A percentile compares a stretch with the other conserved stretches of the same genome.
These are phyloP conservation scores for Cordyceps javanica DNA, from an alignment of 2,329 filamentous ascomycete species.

Conservation along the genomic window DNA sequence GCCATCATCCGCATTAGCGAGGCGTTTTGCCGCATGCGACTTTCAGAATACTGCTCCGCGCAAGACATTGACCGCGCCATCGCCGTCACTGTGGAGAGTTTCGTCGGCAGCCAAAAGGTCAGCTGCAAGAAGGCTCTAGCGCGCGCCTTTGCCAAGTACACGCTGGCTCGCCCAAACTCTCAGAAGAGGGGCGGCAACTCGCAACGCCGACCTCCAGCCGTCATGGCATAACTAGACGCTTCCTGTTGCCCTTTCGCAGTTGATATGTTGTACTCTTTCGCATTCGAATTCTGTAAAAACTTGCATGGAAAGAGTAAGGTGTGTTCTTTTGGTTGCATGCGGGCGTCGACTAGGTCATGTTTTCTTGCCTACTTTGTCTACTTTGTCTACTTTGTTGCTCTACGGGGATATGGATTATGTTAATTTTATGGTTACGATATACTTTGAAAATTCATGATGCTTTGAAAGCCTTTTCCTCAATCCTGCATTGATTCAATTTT, in stretches of 20 bases:
- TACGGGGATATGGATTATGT: neutral
- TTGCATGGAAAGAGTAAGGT: neutral
- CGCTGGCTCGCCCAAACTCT: conserved; percentile 46
- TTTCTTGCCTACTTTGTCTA: neutral
- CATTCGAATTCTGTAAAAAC: neutral
- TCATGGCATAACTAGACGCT: conserved; percentile 26
- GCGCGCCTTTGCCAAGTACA: conserved; percentile 94
- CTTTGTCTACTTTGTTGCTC: neutral
- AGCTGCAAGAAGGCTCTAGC: conserved; percentile 96
- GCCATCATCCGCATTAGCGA: conserved; percentile 95
- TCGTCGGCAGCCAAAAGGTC: conserved; percentile 93
- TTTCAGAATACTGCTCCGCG: conserved; percentile 89
- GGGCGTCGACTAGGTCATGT: neutral
- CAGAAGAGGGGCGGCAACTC: conserved; percentile 17
- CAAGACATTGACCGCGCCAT: conserved; percentile 96
- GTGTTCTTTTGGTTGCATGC: neutral
- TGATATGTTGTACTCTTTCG: neutral
- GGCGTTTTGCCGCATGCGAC: conserved; percentile 92
- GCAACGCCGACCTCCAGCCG: conserved; percentile 22
- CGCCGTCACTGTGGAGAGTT: conserved; percentile 91
- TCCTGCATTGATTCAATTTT: neutral
- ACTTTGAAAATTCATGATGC: neutral
- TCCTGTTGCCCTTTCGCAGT: neutral
- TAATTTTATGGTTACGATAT: neutral
- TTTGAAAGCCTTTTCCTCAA: neutral